Evolutionary conservation across 768 basidiomycete species (phyloP), one percentile per base, ranked within the genome.

Genomic region (Pseudohyphozyma bogoriensis): DNA sequence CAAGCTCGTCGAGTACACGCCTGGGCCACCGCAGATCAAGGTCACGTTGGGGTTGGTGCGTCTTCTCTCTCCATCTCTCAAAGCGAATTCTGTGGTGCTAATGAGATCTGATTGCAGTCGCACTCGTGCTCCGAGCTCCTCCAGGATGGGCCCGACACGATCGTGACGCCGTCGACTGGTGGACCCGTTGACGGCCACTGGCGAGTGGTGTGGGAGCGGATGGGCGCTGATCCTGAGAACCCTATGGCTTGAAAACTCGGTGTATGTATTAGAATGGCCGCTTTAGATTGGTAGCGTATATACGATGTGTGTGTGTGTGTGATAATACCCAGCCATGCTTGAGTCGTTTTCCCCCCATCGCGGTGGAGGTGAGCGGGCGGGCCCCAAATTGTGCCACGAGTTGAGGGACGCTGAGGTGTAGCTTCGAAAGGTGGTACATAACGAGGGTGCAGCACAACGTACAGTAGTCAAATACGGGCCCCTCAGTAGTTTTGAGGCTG

Each of bases 21-120:
- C 28, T 39, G 58, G 51, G 29, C 65, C 65, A 24, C 65, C 65
- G n/a, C 61, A 63, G 59, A 66, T 66, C 59, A 62, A 66, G 47
- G 56, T 66, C 37, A 63, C 65, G 2, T 59, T 66, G 12, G 65
- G 65, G 1, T 56, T 66, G 29, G 59, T 64, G 32, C 32, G 59
- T 57, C 35, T 22, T n/a, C 10, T n/a, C 5, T 29, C 37, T 44
- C 26, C 26, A 44, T 18, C 1, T 22, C 13, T 24, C 28, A 4
- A 42, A 3, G 7, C 50, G 12, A 12, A 20, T 11, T 22, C 49
- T 24, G 45, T 28, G n/a, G 15, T 33, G 18, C 28, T 47, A 20
- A 15, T 22, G 3, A n/a, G 12, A 11, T 20, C 22, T 18, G 26
- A 1, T 22, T 12, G 20, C 46, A 60, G 60, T 26, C 18, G 5